phyloP scores from a whole-genome alignment of 306 rosid genomes.

The Cucurbita maxima region DNA sequence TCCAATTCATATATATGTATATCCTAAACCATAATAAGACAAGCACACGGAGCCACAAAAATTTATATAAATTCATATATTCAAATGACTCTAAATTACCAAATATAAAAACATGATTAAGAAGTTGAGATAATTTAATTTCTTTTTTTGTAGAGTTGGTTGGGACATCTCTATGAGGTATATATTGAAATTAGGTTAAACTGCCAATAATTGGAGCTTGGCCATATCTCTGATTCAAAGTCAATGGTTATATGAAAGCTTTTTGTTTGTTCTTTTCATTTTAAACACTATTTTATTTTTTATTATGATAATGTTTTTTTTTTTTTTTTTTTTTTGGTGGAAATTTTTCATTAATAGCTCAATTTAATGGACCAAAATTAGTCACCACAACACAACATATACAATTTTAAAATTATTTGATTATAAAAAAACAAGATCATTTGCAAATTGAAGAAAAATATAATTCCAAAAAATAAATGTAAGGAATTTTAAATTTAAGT shows the following conservation, averaged over 20 bases:
- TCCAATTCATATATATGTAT: not conserved
- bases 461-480: not conserved
- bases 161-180: not conserved
- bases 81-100: not conserved
- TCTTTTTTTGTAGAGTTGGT: not conserved
- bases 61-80: not conserved
- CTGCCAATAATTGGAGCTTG: not conserved
- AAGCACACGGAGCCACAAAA: not conserved
- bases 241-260: not conserved
- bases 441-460: not conserved
- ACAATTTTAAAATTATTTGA: no score
- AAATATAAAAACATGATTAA: not conserved
- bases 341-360: no score
- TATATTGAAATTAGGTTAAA: not conserved
- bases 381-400: not conserved
- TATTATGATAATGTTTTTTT: no score
- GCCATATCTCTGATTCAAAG: not conserved
- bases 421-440: no score
- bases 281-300: no score
- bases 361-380: not conserved
- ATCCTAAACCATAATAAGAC: not conserved
- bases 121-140: not conserved
- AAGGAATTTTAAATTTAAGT: not conserved
- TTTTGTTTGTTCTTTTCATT: not conserved
- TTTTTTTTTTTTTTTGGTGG: no score